These are phyloP conservation scores for Aphanomyces cochlioides DNA, from an alignment of 352 stramenopile genomes.

Conservation along the genomic window DNA sequence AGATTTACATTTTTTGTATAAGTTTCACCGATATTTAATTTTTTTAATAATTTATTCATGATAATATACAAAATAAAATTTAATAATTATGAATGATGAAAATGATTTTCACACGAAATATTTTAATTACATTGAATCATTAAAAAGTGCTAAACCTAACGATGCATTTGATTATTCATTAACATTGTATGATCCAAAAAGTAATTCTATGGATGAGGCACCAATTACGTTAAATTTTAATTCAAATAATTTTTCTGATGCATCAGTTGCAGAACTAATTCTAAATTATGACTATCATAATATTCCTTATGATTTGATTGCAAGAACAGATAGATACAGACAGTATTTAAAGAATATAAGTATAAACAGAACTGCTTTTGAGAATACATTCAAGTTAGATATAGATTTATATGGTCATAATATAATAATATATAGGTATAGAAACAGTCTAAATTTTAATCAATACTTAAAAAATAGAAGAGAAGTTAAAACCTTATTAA, in stretches of 20 bases:
- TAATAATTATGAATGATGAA: too few species aligned
- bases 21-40: too few species aligned
- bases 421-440: background rate
- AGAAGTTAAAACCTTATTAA: background rate
- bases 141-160: background rate
- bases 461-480: slow-evolving; percentile 9
- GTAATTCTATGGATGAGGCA: background rate
- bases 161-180: slow-evolving; percentile 6
- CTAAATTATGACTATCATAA: slow-evolving; percentile 18
- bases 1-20: too few species aligned
- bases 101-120: background rate
- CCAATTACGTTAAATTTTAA: slow-evolving; percentile 7
- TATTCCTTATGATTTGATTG: slow-evolving; percentile 1
- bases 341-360: background rate
- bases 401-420: slow-evolving; percentile 8
- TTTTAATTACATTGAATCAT: slow-evolving; percentile 15
- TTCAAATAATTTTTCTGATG: background rate
- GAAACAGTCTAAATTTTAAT: slow-evolving; percentile 13
- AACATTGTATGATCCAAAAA: slow-evolving; percentile 8
- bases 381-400: slow-evolving; percentile 10
- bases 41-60: background rate
- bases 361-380: background rate
- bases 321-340: background rate
- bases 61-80: slow-evolving; percentile 1
- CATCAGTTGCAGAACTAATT: background rate